A percentile compares a stretch with the other conserved stretches of the same genome.
phyloP scores from a whole-genome alignment of 805 yeast species.

The Pichia membranifaciens region DNA sequence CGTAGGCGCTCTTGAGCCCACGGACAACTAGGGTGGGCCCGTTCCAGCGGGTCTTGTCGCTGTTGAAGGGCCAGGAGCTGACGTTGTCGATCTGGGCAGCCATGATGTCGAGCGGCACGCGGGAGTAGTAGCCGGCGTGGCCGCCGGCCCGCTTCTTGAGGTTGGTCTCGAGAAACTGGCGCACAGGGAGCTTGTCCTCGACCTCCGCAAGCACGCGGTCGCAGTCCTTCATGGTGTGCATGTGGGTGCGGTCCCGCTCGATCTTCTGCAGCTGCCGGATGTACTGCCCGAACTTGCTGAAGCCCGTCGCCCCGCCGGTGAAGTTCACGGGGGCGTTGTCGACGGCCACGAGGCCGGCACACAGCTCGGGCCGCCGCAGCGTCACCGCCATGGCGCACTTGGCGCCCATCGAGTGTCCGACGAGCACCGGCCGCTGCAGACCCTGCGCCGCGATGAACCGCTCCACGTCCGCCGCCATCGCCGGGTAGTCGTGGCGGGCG shows the following conservation, averaged over 20 bases:
- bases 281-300: slow-evolving; percentile 56
- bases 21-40: slow-evolving; percentile 77
- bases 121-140: slow-evolving; percentile 34
- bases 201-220: slow-evolving; percentile 55
- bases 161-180: slow-evolving; percentile 77
- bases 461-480: slow-evolving; percentile 84
- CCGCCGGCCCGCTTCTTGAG: slow-evolving; percentile 39
- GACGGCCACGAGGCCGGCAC: slow-evolving; percentile 62
- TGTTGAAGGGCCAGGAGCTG: slow-evolving; percentile 71
- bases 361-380: slow-evolving; percentile 57
- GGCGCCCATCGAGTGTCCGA: slow-evolving; percentile 92
- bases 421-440: slow-evolving; percentile 47
- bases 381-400: slow-evolving; percentile 87
- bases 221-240: slow-evolving; percentile 58
- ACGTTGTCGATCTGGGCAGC: slow-evolving; percentile 59
- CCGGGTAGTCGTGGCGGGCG: slow-evolving; percentile 66
- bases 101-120: slow-evolving; percentile 69
- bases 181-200: slow-evolving; percentile 53
- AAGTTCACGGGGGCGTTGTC: slow-evolving; percentile 86
- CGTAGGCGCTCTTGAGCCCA: slow-evolving; percentile 69
- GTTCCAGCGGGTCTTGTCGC: slow-evolving; percentile 46
- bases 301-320: slow-evolving; percentile 37
- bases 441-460: slow-evolving; percentile 48
- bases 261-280: slow-evolving; percentile 57
- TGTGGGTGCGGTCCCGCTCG: slow-evolving; percentile 32